These are phyloP conservation scores for Trichoderma sp. DNA, from an alignment of 2,329 filamentous ascomycete genomes.

Conservation along the genomic window DNA sequence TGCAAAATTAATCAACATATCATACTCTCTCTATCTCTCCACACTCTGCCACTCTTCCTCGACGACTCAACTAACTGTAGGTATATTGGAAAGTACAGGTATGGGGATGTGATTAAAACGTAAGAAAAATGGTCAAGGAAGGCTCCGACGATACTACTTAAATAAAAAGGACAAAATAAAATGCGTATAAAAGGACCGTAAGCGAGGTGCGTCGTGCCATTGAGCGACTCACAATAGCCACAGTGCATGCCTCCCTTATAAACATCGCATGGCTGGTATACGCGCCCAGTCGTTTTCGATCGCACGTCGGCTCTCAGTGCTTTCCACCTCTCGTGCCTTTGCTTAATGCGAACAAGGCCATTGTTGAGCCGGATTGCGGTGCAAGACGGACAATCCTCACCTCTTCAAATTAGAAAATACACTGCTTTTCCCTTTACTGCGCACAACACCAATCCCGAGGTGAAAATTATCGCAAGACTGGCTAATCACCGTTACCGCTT, in stretches of 20 bases:
- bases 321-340: conserved; percentile 25
- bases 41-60: conserved; percentile 17
- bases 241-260: background rate
- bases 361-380: conserved; percentile 25
- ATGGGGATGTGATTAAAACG: conserved; percentile 42
- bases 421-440: conserved; percentile 29
- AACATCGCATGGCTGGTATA: background rate
- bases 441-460: conserved; percentile 34
- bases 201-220: background rate
- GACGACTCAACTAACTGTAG: conserved; percentile 34
- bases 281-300: background rate
- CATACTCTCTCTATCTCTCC: conserved; percentile 11
- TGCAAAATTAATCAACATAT: conserved; percentile 21
- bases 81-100: conserved; percentile 35
- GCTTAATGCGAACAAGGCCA: conserved; percentile 26
- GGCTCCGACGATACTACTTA: conserved; percentile 40
- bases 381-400: conserved; percentile 23
- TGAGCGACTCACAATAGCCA: background rate
- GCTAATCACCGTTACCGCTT: conserved; percentile 28
- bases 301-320: conserved; percentile 4
- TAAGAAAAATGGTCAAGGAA: conserved; percentile 40
- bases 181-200: conserved; percentile 28
- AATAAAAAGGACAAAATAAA: conserved; percentile 36
- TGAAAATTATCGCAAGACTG: conserved; percentile 33
- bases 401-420: conserved; percentile 29